A percentile compares a stretch with the other conserved stretches of the same genome.
phyloP scores from a whole-genome alignment of 1,284 basidiomycete genomes.

The Papiliotrema nemorosa region DNA sequence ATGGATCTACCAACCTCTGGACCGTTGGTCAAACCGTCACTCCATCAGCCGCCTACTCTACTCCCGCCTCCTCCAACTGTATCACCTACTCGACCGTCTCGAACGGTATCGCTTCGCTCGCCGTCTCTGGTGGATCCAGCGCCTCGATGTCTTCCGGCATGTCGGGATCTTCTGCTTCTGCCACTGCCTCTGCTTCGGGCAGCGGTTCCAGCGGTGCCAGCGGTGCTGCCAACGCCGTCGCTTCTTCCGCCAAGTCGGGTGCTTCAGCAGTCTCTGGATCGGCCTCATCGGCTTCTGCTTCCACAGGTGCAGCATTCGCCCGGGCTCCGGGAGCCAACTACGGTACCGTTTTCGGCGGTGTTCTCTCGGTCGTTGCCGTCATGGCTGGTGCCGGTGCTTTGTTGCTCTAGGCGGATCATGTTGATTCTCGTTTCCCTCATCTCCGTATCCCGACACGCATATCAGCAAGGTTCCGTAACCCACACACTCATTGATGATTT shows the following conservation, averaged over 20 bases:
- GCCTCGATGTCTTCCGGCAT: conserved; percentile 9
- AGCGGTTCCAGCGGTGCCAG: conserved; percentile 7
- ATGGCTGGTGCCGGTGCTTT: conserved; percentile 38
- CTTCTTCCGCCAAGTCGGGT: conserved; percentile 7
- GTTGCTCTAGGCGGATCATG: conserved; percentile 29
- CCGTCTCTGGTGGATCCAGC: conserved; percentile 11
- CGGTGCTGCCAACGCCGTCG: conserved; percentile 13
- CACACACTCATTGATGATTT: too few relatives aligned
- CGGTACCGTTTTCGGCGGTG: conserved; percentile 18
- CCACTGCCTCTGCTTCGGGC: conserved; percentile 6
- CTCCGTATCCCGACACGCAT: too few relatives aligned
- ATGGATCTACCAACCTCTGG: conserved; percentile 23
- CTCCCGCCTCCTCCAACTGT: conserved; percentile 48
- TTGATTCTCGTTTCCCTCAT: not conserved
- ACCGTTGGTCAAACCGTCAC: conserved; percentile 48
- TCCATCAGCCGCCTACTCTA: conserved; percentile 38
- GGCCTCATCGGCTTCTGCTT: conserved; percentile 14
- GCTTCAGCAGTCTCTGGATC: too few relatives aligned
- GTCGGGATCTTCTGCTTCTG: conserved; percentile 8
- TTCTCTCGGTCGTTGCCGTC: conserved; percentile 26
- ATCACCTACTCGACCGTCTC: conserved; percentile 44
- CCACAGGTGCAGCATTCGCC: conserved; percentile 15
- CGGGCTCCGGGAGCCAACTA: conserved; percentile 15
- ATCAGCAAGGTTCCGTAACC: too few relatives aligned
- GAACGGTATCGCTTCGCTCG: conserved; percentile 31